Percentiles rank a stretch among this genome's conserved stretches.
Evolutionary conservation across 371 early-diverging fungal genomes (phyloP).

Genomic region (Lichtheimia corymbifera): DNA sequence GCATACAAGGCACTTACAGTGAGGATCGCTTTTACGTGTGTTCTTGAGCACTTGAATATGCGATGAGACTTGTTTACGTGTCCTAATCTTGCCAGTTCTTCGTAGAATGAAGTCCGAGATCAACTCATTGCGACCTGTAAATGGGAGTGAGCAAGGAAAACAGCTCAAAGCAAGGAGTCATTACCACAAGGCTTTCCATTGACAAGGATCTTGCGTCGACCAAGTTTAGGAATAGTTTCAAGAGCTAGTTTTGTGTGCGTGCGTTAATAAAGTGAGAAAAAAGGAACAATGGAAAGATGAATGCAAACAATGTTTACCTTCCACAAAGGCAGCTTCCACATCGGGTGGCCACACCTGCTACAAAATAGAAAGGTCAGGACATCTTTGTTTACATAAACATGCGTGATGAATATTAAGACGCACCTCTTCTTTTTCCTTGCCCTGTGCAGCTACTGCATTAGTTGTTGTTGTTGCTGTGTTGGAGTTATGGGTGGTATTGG

Average conservation of each 20-base stretch:
- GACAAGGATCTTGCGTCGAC: conserved; percentile 60
- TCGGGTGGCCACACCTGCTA: conserved; percentile 71
- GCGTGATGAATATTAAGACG: not conserved
- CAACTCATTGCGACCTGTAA: conserved; percentile 69
- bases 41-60: conserved; percentile 82
- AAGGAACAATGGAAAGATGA: not conserved
- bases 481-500: not conserved
- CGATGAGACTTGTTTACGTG: conserved; percentile 80
- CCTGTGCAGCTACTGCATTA: not conserved
- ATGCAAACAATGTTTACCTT: conserved; percentile 47
- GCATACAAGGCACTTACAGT: conserved; percentile 43
- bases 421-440: conserved; percentile 19
- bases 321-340: conserved; percentile 69
- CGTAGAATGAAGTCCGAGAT: conserved; percentile 76
- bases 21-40: conserved; percentile 64
- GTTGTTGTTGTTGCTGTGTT: not conserved
- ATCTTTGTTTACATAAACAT: no score
- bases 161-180: not conserved
- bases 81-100: conserved; percentile 63
- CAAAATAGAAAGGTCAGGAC: not conserved
- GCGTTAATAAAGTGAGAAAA: not conserved
- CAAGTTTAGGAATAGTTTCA: conserved; percentile 58
- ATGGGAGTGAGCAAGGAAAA: not conserved
- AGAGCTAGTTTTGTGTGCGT: conserved; percentile 35
- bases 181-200: conserved; percentile 68